phyloP scores from a whole-genome alignment of 306 rosid species.

The Pachyrhizus erosus region DNA sequence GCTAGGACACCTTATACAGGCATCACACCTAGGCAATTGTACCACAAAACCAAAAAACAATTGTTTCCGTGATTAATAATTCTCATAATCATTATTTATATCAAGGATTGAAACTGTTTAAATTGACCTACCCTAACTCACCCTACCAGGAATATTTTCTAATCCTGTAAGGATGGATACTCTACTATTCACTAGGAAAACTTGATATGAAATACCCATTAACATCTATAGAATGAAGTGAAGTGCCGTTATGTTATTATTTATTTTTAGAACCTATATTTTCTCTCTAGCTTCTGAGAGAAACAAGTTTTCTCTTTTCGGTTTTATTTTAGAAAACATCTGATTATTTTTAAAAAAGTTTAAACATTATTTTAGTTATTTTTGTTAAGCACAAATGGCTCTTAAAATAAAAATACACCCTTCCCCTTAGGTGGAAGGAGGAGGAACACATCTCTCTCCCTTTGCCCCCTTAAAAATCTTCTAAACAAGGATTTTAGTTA shows the following conservation, averaged over 20 bases:
- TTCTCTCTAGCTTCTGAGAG: not conserved
- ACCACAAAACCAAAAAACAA: slow-evolving; percentile 6
- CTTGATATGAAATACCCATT: not conserved
- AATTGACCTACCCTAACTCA: not conserved
- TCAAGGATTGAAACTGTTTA: not conserved
- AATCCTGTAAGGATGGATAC: not conserved
- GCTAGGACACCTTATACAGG: not conserved
- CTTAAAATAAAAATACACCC: slow-evolving; percentile 7
- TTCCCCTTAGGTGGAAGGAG: not conserved
- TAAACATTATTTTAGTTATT: not conserved
- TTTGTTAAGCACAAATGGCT: not conserved
- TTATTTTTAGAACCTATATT: not conserved
- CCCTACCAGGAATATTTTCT: not conserved
- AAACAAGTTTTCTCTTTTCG: not conserved
- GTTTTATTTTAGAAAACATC: not conserved
- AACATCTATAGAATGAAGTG: not conserved
- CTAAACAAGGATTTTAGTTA: not conserved
- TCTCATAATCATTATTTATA: not conserved
- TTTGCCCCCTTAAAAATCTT: not conserved
- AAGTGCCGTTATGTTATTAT: too few relatives aligned
- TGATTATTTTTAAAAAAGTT: not conserved
- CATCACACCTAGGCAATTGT: slow-evolving; percentile 7
- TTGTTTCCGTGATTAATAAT: not conserved
- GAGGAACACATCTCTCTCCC: not conserved
- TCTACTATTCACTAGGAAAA: not conserved